phyloP scores from a whole-genome alignment of 305 asterid genomes.

The Lippia alba region DNA sequence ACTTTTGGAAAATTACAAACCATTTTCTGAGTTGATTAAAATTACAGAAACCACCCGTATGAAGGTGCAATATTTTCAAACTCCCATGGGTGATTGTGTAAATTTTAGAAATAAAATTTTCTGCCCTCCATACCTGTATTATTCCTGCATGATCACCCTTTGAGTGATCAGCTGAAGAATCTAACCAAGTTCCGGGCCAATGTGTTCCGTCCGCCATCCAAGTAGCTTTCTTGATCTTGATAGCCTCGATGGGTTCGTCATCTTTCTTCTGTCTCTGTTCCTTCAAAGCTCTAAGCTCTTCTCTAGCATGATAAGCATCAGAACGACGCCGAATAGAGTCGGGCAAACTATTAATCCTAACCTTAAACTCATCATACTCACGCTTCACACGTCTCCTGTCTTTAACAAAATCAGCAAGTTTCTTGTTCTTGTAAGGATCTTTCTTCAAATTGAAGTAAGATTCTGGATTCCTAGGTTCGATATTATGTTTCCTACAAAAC shows the following conservation, averaged over 20 bases:
- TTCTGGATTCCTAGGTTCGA: conserved; percentile 84
- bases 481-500: conserved; percentile 73
- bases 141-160: conserved; percentile 83
- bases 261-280: conserved; percentile 63
- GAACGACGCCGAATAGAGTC: conserved; percentile 76
- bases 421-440: conserved; percentile 80
- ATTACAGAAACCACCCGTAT: no score
- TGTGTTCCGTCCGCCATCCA: conserved; percentile 93
- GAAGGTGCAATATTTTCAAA: no score
- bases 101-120: background rate
- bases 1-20: background rate
- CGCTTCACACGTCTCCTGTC: conserved; percentile 82
- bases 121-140: conserved; percentile 51
- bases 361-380: conserved; percentile 87
- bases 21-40: no score
- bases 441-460: conserved; percentile 68
- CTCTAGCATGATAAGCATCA: conserved; percentile 75
- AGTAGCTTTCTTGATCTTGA: conserved; percentile 69
- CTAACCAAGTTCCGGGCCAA: conserved; percentile 88
- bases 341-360: conserved; percentile 70
- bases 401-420: conserved; percentile 66
- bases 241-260: conserved; percentile 56
- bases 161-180: conserved; percentile 57
- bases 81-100: no score
- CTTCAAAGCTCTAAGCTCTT: conserved; percentile 64